Percentiles rank a stretch among this genome's conserved stretches.
These are phyloP conservation scores for Olyra latifolia DNA, from an alignment of 176 grass and related monocot species.

Conservation along the genomic window DNA sequence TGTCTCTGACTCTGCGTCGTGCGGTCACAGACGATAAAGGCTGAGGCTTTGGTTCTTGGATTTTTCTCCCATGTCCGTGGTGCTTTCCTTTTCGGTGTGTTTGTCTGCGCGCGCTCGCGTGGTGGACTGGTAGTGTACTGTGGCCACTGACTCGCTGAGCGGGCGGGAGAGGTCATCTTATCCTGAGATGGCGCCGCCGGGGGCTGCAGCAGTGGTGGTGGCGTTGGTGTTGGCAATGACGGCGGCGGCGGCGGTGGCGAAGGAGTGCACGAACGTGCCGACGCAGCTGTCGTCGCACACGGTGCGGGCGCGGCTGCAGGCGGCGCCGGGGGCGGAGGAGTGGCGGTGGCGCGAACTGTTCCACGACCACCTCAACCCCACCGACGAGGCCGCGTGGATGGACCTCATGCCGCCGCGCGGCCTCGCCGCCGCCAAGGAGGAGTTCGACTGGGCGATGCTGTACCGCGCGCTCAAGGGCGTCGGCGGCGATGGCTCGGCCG, in stretches of 20 bases:
- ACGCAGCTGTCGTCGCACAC: slow-evolving; percentile 68
- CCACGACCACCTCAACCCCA: slow-evolving; percentile 62
- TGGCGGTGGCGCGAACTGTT: slow-evolving; percentile 41
- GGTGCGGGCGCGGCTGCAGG: slow-evolving; percentile 46
- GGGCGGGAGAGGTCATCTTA: not conserved
- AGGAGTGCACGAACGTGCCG: slow-evolving; percentile 75
- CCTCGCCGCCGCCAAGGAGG: not conserved
- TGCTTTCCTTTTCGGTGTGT: not conserved
- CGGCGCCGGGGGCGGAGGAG: not conserved
- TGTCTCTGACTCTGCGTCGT: slow-evolving; percentile 2
- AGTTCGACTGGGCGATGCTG: slow-evolving; percentile 74
- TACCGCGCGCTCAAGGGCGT: slow-evolving; percentile 51
- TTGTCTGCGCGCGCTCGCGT: not conserved
- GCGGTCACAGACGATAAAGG: slow-evolving; percentile 11
- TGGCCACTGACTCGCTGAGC: not conserved
- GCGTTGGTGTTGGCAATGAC: not conserved
- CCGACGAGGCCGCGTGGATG: slow-evolving; percentile 75
- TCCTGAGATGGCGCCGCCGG: not conserved
- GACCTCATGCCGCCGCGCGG: slow-evolving; percentile 44
- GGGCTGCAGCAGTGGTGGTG: not conserved
- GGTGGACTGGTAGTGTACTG: not conserved
- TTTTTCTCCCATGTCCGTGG: not conserved
- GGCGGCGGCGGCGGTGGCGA: not conserved
- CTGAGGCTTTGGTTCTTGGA: slow-evolving; percentile 1
- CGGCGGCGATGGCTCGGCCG: not conserved